These are phyloP conservation scores for Agrostemma githago DNA, from an alignment of 148 eudicot species.

Conservation along the genomic window DNA sequence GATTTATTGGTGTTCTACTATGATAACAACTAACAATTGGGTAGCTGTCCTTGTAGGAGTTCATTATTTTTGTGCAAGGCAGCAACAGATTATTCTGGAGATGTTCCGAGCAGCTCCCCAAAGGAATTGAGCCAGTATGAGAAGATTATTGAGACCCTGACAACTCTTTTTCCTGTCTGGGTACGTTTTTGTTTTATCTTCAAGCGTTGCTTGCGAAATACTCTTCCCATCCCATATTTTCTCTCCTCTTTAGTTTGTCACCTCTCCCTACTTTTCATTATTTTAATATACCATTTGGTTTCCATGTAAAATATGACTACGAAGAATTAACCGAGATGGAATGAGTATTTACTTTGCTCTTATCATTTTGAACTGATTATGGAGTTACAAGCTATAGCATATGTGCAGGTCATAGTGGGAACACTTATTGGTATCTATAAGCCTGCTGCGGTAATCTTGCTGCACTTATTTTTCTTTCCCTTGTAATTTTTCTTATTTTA, in stretches of 20 bases:
- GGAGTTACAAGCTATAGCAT: neutral
- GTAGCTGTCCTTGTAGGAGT: conserved; percentile 37
- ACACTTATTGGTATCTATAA: conserved; percentile 86
- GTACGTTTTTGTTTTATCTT: conserved; percentile 40
- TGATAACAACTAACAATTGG: conserved; percentile 7
- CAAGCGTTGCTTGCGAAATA: conserved; percentile 1
- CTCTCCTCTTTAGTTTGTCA: too few species aligned
- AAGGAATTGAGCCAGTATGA: conserved; percentile 68
- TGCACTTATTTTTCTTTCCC: conserved; percentile 2
- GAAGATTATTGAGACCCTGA: conserved; percentile 80
- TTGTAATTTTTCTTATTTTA: neutral
- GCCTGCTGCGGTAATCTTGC: conserved; percentile 64
- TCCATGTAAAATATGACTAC: too few species aligned
- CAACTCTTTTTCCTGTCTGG: conserved; percentile 97
- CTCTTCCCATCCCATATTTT: too few species aligned
- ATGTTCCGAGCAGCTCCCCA: conserved; percentile 45
- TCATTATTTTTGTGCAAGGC: conserved; percentile 64
- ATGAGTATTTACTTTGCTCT: neutral
- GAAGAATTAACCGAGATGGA: too few species aligned
- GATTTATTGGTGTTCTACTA: neutral
- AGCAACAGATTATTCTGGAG: conserved; percentile 73
- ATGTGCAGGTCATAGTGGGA: conserved; percentile 73
- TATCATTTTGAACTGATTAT: conserved; percentile 1
- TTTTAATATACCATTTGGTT: too few species aligned
- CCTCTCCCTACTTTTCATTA: too few species aligned